Evolutionary conservation across 129 eudicot species (phyloP).

Genomic region (Scalesia atractyloides): DNA sequence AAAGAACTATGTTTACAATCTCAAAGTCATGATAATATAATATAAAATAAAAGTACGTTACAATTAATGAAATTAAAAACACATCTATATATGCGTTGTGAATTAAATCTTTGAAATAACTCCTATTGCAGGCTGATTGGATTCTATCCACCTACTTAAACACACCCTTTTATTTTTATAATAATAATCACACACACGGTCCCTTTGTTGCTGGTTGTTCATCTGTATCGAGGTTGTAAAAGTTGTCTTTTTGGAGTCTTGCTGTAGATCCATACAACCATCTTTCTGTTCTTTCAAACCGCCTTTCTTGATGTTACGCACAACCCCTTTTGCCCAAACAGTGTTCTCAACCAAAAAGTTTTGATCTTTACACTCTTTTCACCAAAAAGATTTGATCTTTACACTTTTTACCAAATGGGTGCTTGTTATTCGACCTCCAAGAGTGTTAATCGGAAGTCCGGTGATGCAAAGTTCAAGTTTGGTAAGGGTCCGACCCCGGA

Average conservation of each 20-base stretch:
- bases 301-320: conserved; percentile 1
- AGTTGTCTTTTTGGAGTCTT: conserved; percentile 32
- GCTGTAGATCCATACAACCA: conserved; percentile 16
- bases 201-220: conserved; percentile 37
- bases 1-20: too few species aligned
- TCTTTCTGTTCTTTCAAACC: conserved; percentile 6
- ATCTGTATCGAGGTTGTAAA: conserved; percentile 21
- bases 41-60: neutral
- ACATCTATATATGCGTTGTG: neutral
- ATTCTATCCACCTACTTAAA: conserved; percentile 36
- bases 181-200: conserved; percentile 25
- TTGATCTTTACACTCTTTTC: neutral
- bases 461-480: conserved; percentile 48
- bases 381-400: neutral
- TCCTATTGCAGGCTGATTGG: conserved; percentile 28
- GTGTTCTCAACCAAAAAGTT: too few species aligned
- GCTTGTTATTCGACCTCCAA: conserved; percentile 47
- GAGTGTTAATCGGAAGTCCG: conserved; percentile 26
- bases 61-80: neutral
- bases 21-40: too few species aligned
- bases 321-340: neutral
- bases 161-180: conserved; percentile 26
- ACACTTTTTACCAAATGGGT: conserved; percentile 40
- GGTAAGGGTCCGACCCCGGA: conserved; percentile 40
- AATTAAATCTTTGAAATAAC: conserved; percentile 14